These are phyloP conservation scores for Clarireedia hainanense DNA, from an alignment of 2,329 filamentous ascomycete genomes.

Conservation along the genomic window DNA sequence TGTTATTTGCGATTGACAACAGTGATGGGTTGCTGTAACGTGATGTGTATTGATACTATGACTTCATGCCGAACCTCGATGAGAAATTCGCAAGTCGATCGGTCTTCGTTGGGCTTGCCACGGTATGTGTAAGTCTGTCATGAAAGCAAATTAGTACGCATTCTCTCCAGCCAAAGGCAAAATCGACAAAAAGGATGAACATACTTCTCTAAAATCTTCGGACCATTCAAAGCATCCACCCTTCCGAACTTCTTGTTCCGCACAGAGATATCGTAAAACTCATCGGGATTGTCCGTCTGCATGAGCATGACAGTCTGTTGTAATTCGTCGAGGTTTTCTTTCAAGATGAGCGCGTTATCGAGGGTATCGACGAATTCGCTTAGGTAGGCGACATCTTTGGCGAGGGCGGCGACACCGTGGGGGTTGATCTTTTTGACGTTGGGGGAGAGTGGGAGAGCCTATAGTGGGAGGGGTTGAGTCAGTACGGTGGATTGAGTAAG, in stretches of 20 bases:
- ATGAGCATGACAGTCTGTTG: conserved; percentile 88
- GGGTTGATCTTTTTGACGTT: conserved; percentile 82
- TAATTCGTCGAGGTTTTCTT: conserved; percentile 84
- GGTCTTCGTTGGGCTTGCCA: conserved; percentile 49
- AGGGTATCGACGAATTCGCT: conserved; percentile 80
- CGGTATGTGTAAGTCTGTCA: conserved; percentile 53
- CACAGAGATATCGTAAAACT: conserved; percentile 88
- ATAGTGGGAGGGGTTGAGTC: not conserved
- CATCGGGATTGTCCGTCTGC: conserved; percentile 82
- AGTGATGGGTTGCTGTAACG: not conserved
- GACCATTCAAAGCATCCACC: conserved; percentile 86
- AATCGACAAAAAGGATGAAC: conserved; percentile 16
- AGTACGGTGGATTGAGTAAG: not conserved
- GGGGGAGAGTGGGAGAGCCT: conserved; percentile 46
- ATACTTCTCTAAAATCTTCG: conserved; percentile 85
- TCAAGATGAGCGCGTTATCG: conserved; percentile 75
- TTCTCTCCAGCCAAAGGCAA: not conserved
- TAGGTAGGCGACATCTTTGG: conserved; percentile 77
- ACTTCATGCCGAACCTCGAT: conserved; percentile 63
- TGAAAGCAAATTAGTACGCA: not conserved
- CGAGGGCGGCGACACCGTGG: conserved; percentile 72
- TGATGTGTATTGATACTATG: not conserved
- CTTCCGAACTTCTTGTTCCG: conserved; percentile 90
- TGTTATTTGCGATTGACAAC: no score
- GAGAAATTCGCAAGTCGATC: conserved; percentile 65